These are phyloP conservation scores for Flaveria floridana DNA, from an alignment of 140 eudicot species.

Conservation along the genomic window DNA sequence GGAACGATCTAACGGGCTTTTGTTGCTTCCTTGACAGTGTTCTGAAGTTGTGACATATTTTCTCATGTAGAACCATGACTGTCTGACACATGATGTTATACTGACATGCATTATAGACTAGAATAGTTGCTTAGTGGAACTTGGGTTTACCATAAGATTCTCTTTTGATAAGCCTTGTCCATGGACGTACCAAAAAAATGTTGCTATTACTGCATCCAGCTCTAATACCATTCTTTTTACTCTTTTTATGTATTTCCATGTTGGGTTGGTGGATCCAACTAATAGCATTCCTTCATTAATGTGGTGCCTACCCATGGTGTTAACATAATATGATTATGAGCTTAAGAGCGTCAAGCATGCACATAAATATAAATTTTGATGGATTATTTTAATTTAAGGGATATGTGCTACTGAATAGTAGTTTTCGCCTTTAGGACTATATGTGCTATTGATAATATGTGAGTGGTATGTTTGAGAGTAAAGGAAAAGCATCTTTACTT, in stretches of 20 bases:
- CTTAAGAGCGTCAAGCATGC: background rate
- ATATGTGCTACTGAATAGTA: conserved; percentile 7
- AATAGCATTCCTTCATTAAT: background rate
- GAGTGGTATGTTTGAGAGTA: background rate
- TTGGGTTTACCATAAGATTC: conserved; percentile 16
- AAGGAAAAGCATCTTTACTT: background rate
- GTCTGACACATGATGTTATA: conserved; percentile 17
- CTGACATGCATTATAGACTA: conserved; percentile 12
- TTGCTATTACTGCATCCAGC: conserved; percentile 8
- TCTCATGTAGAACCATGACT: conserved; percentile 26
- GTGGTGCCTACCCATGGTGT: background rate
- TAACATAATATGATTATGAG: background rate
- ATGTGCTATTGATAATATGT: background rate
- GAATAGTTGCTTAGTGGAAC: conserved; percentile 21
- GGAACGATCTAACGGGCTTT: conserved; percentile 24
- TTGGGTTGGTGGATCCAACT: background rate
- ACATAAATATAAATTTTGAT: background rate
- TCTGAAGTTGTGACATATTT: conserved; percentile 30
- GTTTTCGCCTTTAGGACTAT: conserved; percentile 15
- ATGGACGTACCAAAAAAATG: background rate
- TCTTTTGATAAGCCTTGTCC: conserved; percentile 12
- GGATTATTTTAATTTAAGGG: background rate
- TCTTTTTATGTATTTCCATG: background rate
- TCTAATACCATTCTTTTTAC: background rate
- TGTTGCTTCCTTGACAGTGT: conserved; percentile 37